Evolutionary conservation across 2,329 filamentous ascomycete species (phyloP).

Genomic region (Trichoderma sp.): DNA sequence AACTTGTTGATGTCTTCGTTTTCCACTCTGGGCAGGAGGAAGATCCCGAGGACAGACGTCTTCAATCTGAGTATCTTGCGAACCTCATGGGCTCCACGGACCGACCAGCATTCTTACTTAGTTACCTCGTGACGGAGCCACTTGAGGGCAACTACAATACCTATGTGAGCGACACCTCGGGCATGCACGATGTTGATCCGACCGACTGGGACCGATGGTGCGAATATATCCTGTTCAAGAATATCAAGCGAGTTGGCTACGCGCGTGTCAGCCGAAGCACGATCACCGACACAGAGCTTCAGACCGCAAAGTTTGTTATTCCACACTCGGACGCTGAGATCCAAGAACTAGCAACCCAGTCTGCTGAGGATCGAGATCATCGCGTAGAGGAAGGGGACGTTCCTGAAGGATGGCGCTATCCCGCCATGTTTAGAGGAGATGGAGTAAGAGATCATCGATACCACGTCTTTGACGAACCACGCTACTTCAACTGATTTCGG

Average conservation of each 20-base stretch:
- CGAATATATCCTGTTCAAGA: slow-evolving; percentile 97
- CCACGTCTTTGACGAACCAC: slow-evolving; percentile 91
- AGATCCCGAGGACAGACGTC: slow-evolving; percentile 84
- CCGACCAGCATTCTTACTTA: slow-evolving; percentile 81
- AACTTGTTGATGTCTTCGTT: slow-evolving; percentile 88
- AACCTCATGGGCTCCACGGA: slow-evolving; percentile 82
- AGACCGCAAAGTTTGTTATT: slow-evolving; percentile 93
- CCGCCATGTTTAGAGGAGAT: slow-evolving; percentile 76
- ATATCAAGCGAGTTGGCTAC: slow-evolving; percentile 81
- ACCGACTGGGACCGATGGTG: slow-evolving; percentile 98
- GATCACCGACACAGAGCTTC: slow-evolving; percentile 96
- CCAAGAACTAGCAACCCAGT: slow-evolving; percentile 42
- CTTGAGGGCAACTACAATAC: slow-evolving; percentile 94
- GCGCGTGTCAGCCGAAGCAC: slow-evolving; percentile 84
- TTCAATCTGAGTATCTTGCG: slow-evolving; percentile 84
- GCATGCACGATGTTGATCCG: slow-evolving; percentile 94
- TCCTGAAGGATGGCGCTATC: slow-evolving; percentile 78
- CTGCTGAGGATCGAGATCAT: slow-evolving; percentile 57
- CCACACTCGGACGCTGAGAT: slow-evolving; percentile 64
- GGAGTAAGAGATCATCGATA: slow-evolving; percentile 89
- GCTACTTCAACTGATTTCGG: slow-evolving; percentile 59
- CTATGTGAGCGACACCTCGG: slow-evolving; percentile 81
- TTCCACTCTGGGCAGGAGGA: slow-evolving; percentile 99
- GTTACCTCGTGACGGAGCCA: slow-evolving; percentile 90
- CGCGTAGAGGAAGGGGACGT: slow-evolving; percentile 71